Evolutionary conservation across 495 filamentous ascomycete species (phyloP).

Genomic region (Penicillium mononematosum): DNA sequence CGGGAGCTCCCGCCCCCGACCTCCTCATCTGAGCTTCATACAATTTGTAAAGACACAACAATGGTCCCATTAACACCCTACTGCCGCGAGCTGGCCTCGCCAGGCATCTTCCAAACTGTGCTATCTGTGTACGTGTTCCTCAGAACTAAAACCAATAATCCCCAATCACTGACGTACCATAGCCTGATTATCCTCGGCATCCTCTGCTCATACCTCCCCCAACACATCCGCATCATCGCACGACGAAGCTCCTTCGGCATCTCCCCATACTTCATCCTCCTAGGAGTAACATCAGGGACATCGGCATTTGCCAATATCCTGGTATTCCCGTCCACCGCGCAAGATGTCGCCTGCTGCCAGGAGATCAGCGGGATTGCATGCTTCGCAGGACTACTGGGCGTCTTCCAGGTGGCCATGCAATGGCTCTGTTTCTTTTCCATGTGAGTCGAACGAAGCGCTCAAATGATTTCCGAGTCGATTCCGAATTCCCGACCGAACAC

Average conservation of each 20-base stretch:
- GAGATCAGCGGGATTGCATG: slow-evolving; percentile 79
- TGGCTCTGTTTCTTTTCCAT: slow-evolving; percentile 91
- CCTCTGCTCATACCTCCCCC: slow-evolving; percentile 88
- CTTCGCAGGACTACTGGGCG: slow-evolving; percentile 77
- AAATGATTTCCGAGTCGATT: not conserved
- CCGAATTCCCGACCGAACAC: not conserved
- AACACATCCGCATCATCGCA: slow-evolving; percentile 86
- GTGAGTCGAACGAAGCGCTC: slow-evolving; percentile 50
- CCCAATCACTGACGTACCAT: slow-evolving; percentile 7
- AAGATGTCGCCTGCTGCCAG: slow-evolving; percentile 80
- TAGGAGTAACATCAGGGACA: slow-evolving; percentile 85
- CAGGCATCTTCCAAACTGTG: slow-evolving; percentile 58
- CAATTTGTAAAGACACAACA: slow-evolving; percentile 3
- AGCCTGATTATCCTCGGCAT: slow-evolving; percentile 90
- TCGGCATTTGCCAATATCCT: slow-evolving; percentile 90
- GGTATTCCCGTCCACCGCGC: slow-evolving; percentile 70
- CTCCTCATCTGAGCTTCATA: slow-evolving; percentile 23
- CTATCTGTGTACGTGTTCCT: slow-evolving; percentile 54
- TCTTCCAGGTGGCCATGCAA: slow-evolving; percentile 85
- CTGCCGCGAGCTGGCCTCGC: slow-evolving; percentile 43
- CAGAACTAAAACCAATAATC: not conserved
- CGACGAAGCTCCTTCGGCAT: slow-evolving; percentile 92
- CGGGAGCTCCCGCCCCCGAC: slow-evolving; percentile 1
- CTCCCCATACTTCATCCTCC: slow-evolving; percentile 87
- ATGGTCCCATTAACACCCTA: slow-evolving; percentile 34